Conservation (phyloP, 495 filamentous ascomycete genomes). For the Penicillium odoratum region DNA sequence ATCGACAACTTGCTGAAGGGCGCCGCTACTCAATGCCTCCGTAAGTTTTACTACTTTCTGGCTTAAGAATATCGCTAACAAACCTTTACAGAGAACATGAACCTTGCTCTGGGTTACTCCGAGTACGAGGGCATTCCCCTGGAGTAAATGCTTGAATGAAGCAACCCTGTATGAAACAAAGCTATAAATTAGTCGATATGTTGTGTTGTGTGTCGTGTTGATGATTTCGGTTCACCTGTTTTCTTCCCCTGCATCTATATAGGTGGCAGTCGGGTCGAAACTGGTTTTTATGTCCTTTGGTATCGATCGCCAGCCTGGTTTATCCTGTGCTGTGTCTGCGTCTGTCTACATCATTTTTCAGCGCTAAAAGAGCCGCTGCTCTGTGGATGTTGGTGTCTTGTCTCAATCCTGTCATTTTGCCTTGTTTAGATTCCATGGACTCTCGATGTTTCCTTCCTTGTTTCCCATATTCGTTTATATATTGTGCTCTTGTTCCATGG, state of each 20-base stretch:
- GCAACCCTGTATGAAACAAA: slow-evolving; percentile 22
- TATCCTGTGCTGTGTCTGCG: slow-evolving; percentile 9
- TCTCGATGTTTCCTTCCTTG: slow-evolving; percentile 6
- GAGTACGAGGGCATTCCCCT: slow-evolving; percentile 91
- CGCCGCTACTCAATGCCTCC: slow-evolving; percentile 91
- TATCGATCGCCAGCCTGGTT: slow-evolving; percentile 7
- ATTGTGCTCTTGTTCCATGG: background rate
- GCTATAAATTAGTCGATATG: slow-evolving; percentile 22
- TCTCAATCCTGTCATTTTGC: slow-evolving; percentile 6
- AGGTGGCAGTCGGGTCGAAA: slow-evolving; percentile 28
- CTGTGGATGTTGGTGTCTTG: slow-evolving; percentile 17
- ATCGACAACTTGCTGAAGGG: slow-evolving; percentile 98
- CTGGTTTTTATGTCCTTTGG: slow-evolving; percentile 15
- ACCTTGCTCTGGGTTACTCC: slow-evolving; percentile 86
- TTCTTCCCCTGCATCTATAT: slow-evolving; percentile 40
- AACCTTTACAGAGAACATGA: slow-evolving; percentile 79
- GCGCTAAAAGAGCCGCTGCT: slow-evolving; percentile 4
- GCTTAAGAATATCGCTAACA: slow-evolving; percentile 7
- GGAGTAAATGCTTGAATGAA: slow-evolving; percentile 38
- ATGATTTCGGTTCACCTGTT: slow-evolving; percentile 22
- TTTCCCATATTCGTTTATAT: slow-evolving; percentile 6
- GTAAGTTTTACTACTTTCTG: slow-evolving; percentile 54
- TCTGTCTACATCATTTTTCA: slow-evolving; percentile 14
- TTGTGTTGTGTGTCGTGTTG: slow-evolving; percentile 3
- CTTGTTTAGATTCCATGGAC: slow-evolving; percentile 20